Evolutionary conservation across 2,329 filamentous ascomycete genomes (phyloP).

Genomic region (Colletotrichum shisoi): DNA sequence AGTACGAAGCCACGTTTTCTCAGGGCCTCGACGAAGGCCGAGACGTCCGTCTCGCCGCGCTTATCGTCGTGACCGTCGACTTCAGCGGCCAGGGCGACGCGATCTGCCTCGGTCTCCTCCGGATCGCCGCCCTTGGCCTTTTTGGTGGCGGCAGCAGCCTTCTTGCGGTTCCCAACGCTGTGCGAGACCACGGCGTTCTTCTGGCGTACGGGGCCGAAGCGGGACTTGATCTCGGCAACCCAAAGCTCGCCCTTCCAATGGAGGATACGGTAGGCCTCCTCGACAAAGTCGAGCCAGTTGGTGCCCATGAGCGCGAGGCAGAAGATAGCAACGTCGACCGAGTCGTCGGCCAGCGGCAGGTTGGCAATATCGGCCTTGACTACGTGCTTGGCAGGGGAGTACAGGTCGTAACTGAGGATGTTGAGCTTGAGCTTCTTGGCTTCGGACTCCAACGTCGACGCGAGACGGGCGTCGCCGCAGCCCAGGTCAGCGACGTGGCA

Average conservation of each 20-base stretch:
- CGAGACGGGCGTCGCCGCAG: slow-evolving; percentile 88
- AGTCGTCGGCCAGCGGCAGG: slow-evolving; percentile 76
- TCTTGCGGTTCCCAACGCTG: slow-evolving; percentile 74
- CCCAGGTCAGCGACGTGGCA: slow-evolving; percentile 90
- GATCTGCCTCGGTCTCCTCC: slow-evolving; percentile 54
- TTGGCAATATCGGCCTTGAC: slow-evolving; percentile 89
- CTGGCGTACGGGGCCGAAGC: slow-evolving; percentile 67
- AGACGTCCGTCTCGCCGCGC: slow-evolving; percentile 81
- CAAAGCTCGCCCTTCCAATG: slow-evolving; percentile 95
- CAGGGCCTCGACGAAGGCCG: slow-evolving; percentile 85
- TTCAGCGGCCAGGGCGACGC: slow-evolving; percentile 69
- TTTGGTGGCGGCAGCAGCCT: slow-evolving; percentile 52
- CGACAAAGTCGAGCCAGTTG: slow-evolving; percentile 96
- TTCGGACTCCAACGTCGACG: slow-evolving; percentile 70
- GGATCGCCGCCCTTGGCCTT: slow-evolving; percentile 54
- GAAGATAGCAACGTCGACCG: slow-evolving; percentile 88
- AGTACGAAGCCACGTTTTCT: slow-evolving; percentile 84
- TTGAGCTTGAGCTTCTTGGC: slow-evolving; percentile 73
- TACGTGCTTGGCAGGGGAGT: slow-evolving; percentile 77
- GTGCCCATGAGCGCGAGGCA: slow-evolving; percentile 98
- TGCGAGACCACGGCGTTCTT: slow-evolving; percentile 64
- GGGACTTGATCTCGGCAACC: slow-evolving; percentile 95
- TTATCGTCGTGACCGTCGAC: slow-evolving; percentile 72
- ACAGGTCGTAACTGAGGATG: slow-evolving; percentile 86
- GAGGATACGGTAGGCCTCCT: slow-evolving; percentile 91